Conservation (phyloP, 805 yeast genomes). For the Brettanomyces anomalus region DNA sequence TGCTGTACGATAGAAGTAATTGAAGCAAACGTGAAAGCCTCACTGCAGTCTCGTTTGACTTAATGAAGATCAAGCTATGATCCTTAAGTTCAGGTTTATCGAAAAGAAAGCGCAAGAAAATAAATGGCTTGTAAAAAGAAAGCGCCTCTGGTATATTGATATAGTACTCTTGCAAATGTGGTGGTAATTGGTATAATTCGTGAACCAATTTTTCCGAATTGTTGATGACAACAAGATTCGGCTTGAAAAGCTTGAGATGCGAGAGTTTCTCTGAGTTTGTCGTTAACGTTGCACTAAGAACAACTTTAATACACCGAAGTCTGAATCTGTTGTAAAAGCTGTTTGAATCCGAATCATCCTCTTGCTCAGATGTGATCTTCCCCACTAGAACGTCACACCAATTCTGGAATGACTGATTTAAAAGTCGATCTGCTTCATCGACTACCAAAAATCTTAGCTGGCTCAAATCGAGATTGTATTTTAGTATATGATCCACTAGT, state of each 20-base stretch:
- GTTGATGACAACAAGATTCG: conserved; percentile 70
- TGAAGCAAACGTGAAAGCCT: conserved; percentile 58
- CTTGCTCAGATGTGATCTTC: conserved; percentile 28
- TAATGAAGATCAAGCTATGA: conserved; percentile 54
- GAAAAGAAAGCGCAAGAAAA: conserved; percentile 47
- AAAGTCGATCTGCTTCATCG: conserved; percentile 75
- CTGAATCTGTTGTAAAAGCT: conserved; percentile 27
- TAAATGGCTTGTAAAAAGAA: conserved; percentile 58
- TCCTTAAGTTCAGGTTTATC: conserved; percentile 20
- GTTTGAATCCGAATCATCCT: neutral
- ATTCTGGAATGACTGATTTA: conserved; percentile 87
- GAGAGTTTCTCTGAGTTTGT: conserved; percentile 86
- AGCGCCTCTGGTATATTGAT: conserved; percentile 23
- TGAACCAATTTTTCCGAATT: conserved; percentile 32
- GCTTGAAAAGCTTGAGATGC: conserved; percentile 57
- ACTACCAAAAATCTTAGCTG: conserved; percentile 55
- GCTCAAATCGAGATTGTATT: conserved; percentile 34
- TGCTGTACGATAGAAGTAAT: conserved; percentile 25
- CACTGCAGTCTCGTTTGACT: conserved; percentile 81
- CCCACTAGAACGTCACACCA: conserved; percentile 63
- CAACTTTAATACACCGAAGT: conserved; percentile 45
- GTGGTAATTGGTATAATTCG: conserved; percentile 57
- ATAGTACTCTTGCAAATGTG: conserved; percentile 29
- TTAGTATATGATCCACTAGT: conserved; percentile 63
- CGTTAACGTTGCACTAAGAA: conserved; percentile 90